Percentiles rank a stretch among this genome's conserved stretches.
phyloP scores from a whole-genome alignment of 176 grass and related monocot genomes.

The Avena eriantha region DNA sequence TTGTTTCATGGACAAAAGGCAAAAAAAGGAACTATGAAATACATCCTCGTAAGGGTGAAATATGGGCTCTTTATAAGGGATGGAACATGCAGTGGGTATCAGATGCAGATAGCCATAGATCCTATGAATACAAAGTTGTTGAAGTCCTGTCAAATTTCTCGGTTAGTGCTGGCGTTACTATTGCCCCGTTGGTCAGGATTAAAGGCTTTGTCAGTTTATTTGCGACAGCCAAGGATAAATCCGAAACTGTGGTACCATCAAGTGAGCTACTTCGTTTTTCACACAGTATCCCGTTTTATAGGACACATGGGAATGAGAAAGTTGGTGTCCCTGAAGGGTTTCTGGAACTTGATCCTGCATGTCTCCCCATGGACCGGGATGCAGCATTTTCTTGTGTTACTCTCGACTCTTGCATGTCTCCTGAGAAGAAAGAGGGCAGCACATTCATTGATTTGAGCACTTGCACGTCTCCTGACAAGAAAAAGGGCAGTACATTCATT shows the following conservation, averaged over 20 bases:
- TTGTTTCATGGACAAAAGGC: slow-evolving; percentile 64
- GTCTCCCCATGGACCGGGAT: slow-evolving; percentile 73
- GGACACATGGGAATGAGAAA: slow-evolving; percentile 73
- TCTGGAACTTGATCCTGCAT: slow-evolving; percentile 83
- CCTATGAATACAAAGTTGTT: slow-evolving; percentile 77
- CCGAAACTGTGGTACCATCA: slow-evolving; percentile 53
- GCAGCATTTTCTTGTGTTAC: slow-evolving; percentile 63
- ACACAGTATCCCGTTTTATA: slow-evolving; percentile 71
- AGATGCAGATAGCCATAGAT: slow-evolving; percentile 73
- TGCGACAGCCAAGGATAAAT: slow-evolving; percentile 47
- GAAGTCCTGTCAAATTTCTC: slow-evolving; percentile 71
- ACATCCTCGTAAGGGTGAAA: slow-evolving; percentile 75
- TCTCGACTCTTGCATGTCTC: slow-evolving; percentile 53
- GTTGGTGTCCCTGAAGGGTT: slow-evolving; percentile 75
- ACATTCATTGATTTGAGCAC: slow-evolving; percentile 34
- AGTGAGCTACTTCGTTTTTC: slow-evolving; percentile 85
- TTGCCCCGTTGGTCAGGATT: slow-evolving; percentile 78
- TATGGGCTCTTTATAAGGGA: slow-evolving; percentile 90
- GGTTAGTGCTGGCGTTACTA: slow-evolving; percentile 45
- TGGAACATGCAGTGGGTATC: slow-evolving; percentile 81
- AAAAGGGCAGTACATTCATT: slow-evolving; percentile 20
- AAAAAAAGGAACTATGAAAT: slow-evolving; percentile 75
- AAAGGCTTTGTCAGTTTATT: slow-evolving; percentile 89
- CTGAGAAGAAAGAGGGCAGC: not conserved
- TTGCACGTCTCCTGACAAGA: slow-evolving; percentile 43